A percentile compares a stretch with the other conserved stretches of the same genome.
These are phyloP conservation scores for Pestalotiopsis sp. DNA, from an alignment of 2,329 filamentous ascomycete genomes.

Conservation along the genomic window DNA sequence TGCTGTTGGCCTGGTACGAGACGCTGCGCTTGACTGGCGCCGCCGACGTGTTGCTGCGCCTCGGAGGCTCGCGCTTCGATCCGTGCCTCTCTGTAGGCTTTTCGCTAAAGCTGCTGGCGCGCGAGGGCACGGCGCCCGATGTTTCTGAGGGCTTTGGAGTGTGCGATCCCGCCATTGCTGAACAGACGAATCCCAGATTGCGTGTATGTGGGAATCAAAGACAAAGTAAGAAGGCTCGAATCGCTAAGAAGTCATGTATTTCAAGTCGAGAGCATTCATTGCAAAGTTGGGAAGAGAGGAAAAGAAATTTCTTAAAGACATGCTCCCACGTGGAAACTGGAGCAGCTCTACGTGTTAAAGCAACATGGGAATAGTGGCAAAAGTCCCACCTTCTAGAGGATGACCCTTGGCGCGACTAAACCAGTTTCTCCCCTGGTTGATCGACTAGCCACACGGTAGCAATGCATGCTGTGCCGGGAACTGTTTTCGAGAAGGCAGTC, in stretches of 20 bases:
- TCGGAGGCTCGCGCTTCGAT: not conserved
- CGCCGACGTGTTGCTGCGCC: not conserved
- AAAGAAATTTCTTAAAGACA: not conserved
- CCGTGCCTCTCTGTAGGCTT: not conserved
- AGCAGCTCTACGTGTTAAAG: not conserved
- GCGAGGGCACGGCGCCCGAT: not conserved
- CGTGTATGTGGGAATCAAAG: not conserved
- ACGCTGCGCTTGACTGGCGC: not conserved
- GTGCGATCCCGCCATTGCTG: not conserved
- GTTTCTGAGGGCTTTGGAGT: not conserved
- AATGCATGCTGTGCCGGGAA: not conserved
- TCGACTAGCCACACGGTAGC: not conserved
- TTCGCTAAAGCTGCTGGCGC: not conserved
- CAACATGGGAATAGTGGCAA: not conserved
- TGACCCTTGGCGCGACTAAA: not conserved
- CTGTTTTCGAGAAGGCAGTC: not conserved
- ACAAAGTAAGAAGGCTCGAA: not conserved
- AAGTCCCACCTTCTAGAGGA: not conserved
- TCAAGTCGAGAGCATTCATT: not conserved
- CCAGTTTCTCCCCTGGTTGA: constrained; percentile 13
- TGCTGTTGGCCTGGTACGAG: not conserved
- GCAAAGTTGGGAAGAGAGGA: not conserved
- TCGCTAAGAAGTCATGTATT: not conserved
- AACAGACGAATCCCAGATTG: not conserved
- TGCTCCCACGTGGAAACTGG: not conserved